These are phyloP conservation scores for Bipolaris bicolor DNA, from an alignment of 2,329 filamentous ascomycete species.

Conservation along the genomic window DNA sequence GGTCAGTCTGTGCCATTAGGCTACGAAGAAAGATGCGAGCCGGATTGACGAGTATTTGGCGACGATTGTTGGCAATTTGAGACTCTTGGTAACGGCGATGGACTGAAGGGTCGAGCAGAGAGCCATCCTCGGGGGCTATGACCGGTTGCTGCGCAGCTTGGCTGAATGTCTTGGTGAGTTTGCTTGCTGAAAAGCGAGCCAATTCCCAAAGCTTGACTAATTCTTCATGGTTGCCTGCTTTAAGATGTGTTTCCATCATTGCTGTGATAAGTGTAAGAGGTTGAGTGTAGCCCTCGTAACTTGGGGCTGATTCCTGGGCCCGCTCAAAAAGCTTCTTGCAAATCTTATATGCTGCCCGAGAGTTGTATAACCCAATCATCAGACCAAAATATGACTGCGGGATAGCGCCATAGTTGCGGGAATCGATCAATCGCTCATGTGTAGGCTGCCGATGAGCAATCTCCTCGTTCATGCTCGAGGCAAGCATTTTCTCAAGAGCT, in stretches of 20 bases:
- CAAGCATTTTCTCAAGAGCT: conserved; percentile 35
- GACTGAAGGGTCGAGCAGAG: conserved; percentile 31
- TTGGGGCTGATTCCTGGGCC: conserved; percentile 24
- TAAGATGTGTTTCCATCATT: conserved; percentile 71
- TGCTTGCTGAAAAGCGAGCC: conserved; percentile 61
- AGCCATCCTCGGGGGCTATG: conserved; percentile 17
- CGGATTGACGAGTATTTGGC: conserved; percentile 57
- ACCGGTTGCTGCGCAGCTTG: conserved; percentile 45
- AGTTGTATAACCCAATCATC: conserved; percentile 62
- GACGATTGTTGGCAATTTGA: conserved; percentile 45
- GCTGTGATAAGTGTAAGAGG: conserved; percentile 54
- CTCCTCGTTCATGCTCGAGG: conserved; percentile 37
- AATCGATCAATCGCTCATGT: conserved; percentile 29
- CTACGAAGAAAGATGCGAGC: conserved; percentile 61
- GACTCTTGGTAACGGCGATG: conserved; percentile 26
- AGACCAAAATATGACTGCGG: conserved; percentile 61
- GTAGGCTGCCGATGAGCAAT: conserved; percentile 36
- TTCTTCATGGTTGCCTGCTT: conserved; percentile 62
- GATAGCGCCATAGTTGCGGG: conserved; percentile 50
- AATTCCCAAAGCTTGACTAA: conserved; percentile 72
- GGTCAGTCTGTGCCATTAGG: conserved; percentile 55
- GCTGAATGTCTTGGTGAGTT: conserved; percentile 43
- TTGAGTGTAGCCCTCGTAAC: conserved; percentile 22
- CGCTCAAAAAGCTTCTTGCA: conserved; percentile 38
- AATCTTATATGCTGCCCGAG: conserved; percentile 53